Evolutionary conservation across 495 filamentous ascomycete species (phyloP), one percentile per base, ranked within the genome.

Genomic region (Xylaria telfairii): DNA sequence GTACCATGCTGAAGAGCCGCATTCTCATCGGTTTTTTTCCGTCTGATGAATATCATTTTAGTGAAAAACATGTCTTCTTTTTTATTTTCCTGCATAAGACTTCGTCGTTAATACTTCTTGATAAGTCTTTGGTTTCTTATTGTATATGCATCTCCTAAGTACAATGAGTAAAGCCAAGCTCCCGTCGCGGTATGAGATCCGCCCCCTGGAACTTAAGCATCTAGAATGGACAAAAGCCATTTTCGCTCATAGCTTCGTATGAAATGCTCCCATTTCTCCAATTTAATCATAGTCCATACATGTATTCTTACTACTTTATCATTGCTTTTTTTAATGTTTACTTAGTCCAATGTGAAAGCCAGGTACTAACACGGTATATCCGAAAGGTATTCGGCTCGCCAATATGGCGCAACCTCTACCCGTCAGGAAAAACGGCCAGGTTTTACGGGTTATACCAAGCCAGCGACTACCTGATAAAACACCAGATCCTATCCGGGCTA

Each of bases 401-500:
- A 34, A 44, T 68, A 57, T 68, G 65, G 65, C 65, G 65, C 13
- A 60, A 57, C 21, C 65, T 68, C 39, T 68, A 68, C 17, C 65
- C 65, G 7, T 37, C 1, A 3, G 39, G 47, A 17, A 57, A 12
- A 28, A 68, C 65, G 10, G 53, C 65, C 4, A 19, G 65, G 37
- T 68, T 68, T 53, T 68, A 68, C 53, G 65, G 53, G 15, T 37
- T 68, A 5, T 68, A 68, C 53, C 51, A 68, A 34, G 51, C 65
- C n/a, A 68, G 65, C 65, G 17, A 68, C 39, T 60, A 44, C 19
- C 0, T 68, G 28, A 57, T 68, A 0, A 37, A 62, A 3, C 77
- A 81, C 72, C 75, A 80, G 66, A 77, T 83, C 54, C 56, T 63
- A 6, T 81, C 78, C 5, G 81, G 80, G 19, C 32, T 81, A 1